A percentile compares a stretch with the other conserved stretches of the same genome.
Conservation (phyloP, 352 stramenopile species). For the Phytophthora sp. region DNA sequence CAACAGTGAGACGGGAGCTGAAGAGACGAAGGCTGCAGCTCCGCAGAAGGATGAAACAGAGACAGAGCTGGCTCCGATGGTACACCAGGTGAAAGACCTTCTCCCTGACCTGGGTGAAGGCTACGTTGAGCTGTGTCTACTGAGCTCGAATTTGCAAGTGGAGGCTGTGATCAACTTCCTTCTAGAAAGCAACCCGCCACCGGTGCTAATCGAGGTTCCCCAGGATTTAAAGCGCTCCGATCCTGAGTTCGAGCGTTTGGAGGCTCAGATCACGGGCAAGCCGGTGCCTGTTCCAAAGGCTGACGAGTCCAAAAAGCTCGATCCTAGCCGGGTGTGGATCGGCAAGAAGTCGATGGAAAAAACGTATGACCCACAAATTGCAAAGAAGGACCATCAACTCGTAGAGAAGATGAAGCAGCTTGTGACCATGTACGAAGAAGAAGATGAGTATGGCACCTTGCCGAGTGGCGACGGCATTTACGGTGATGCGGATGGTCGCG, state of each 20-base stretch:
- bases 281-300: slow-evolving; percentile 7
- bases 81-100: slow-evolving; percentile 65
- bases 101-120: slow-evolving; percentile 66
- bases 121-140: slow-evolving; percentile 67
- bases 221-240: slow-evolving; percentile 40
- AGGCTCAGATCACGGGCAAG: slow-evolving; percentile 38
- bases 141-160: slow-evolving; percentile 48
- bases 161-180: slow-evolving; percentile 68
- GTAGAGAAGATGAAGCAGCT: slow-evolving; percentile 64
- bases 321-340: slow-evolving; percentile 61
- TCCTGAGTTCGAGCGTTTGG: slow-evolving; percentile 26
- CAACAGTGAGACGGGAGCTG: neutral
- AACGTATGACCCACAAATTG: slow-evolving; percentile 63
- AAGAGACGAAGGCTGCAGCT: slow-evolving; percentile 20
- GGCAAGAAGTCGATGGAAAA: slow-evolving; percentile 69
- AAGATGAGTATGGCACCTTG: slow-evolving; percentile 37
- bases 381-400: slow-evolving; percentile 49
- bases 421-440: slow-evolving; percentile 54
- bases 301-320: slow-evolving; percentile 46
- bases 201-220: slow-evolving; percentile 37
- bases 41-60: slow-evolving; percentile 2
- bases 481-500: neutral
- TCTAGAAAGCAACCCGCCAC: slow-evolving; percentile 54
- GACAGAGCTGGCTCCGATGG: slow-evolving; percentile 33
- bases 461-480: slow-evolving; percentile 8